Evolutionary conservation across 179 eudicot genomes (phyloP).

Genomic region (Actinidia chinensis): DNA sequence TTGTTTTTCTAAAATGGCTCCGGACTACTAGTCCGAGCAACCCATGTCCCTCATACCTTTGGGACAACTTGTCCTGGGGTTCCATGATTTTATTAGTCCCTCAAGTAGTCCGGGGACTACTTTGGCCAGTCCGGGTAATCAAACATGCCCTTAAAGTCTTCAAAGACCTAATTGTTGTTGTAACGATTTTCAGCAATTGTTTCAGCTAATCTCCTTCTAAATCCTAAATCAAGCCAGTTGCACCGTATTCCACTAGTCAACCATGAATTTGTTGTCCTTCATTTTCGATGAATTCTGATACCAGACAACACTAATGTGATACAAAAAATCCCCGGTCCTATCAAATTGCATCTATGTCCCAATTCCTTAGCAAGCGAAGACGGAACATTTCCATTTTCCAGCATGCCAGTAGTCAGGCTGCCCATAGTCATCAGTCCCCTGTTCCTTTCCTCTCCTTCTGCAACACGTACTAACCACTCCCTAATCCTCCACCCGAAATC

Average conservation of each 20-base stretch:
- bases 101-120: no score
- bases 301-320: neutral
- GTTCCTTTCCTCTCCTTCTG: conserved; percentile 71
- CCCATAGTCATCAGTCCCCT: conserved; percentile 66
- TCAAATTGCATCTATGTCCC: conserved; percentile 78
- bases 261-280: no score
- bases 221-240: neutral
- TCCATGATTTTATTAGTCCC: no score
- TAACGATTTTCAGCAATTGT: neutral
- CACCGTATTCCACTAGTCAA: neutral
- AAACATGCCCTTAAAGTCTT: neutral
- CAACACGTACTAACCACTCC: conserved; percentile 95
- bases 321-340: neutral
- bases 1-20: no score
- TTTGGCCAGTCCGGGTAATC: no score
- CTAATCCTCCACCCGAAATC: conserved; percentile 79
- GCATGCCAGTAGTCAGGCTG: conserved; percentile 80
- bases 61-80: no score
- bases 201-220: conserved; percentile 2
- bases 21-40: no score
- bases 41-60: no score
- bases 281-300: neutral
- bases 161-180: neutral
- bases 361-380: conserved; percentile 75
- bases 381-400: conserved; percentile 86